These are phyloP conservation scores for Cichorium intybus DNA, from an alignment of 140 eudicot genomes.

Conservation along the genomic window DNA sequence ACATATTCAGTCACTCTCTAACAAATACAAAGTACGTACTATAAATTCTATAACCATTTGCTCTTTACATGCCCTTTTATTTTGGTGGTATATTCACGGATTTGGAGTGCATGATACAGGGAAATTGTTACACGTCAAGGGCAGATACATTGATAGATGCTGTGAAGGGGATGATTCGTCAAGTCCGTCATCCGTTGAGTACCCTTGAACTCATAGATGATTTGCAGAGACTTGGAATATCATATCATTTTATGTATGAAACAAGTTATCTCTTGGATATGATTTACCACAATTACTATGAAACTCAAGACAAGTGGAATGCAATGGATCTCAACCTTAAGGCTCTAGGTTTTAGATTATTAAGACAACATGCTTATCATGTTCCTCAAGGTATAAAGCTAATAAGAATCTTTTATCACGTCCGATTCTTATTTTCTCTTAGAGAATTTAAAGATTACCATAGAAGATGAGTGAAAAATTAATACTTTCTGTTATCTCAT, in stretches of 20 bases:
- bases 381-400: conserved; percentile 42
- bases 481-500: neutral
- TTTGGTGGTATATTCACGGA: neutral
- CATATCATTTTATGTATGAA: conserved; percentile 37
- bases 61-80: neutral
- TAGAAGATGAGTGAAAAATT: neutral
- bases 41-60: neutral
- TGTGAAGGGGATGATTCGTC: conserved; percentile 21
- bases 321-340: conserved; percentile 27
- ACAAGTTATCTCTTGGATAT: conserved; percentile 18
- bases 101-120: conserved; percentile 9
- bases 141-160: conserved; percentile 23
- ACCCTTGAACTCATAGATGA: conserved; percentile 26
- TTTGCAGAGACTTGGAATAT: conserved; percentile 34
- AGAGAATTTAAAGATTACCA: too few relatives aligned
- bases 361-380: conserved; percentile 39
- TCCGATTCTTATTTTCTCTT: too few relatives aligned
- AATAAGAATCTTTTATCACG: neutral
- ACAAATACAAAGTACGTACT: conserved; percentile 12
- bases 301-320: conserved; percentile 1
- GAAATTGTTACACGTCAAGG: conserved; percentile 15
- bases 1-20: too few relatives aligned
- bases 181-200: neutral
- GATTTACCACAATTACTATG: neutral
- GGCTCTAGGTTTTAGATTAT: conserved; percentile 42